phyloP scores from a whole-genome alignment of 2,329 filamentous ascomycete genomes.

The Colletotrichum scovillei region DNA sequence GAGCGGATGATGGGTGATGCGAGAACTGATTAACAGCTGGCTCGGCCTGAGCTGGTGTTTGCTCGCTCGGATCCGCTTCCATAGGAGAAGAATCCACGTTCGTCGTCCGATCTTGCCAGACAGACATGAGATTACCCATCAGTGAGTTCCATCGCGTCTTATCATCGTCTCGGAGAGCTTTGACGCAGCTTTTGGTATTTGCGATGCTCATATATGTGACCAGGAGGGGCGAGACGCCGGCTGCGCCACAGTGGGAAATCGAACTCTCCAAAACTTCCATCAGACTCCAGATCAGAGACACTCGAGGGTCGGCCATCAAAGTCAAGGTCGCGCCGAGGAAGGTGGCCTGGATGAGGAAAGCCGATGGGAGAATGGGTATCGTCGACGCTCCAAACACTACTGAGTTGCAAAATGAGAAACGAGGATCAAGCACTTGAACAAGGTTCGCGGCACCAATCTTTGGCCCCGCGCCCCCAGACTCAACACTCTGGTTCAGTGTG shows the following conservation, averaged over 20 bases:
- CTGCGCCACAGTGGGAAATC: conserved; percentile 44
- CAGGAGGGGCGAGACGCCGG: conserved; percentile 48
- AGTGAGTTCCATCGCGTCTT: conserved; percentile 45
- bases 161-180: conserved; percentile 48
- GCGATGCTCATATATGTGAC: conserved; percentile 49
- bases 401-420: conserved; percentile 52
- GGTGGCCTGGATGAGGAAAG: conserved; percentile 50
- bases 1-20: conserved; percentile 17
- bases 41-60: conserved; percentile 22
- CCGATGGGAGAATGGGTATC: conserved; percentile 46
- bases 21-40: background rate
- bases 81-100: conserved; percentile 23
- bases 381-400: conserved; percentile 48
- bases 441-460: conserved; percentile 43
- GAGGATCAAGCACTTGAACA: conserved; percentile 46
- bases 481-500: conserved; percentile 44
- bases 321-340: conserved; percentile 51
- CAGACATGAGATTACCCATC: conserved; percentile 41
- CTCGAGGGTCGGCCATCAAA: conserved; percentile 45
- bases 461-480: conserved; percentile 35
- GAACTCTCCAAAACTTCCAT: conserved; percentile 47
- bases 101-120: conserved; percentile 39
- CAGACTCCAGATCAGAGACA: conserved; percentile 50
- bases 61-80: conserved; percentile 38
- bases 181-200: conserved; percentile 45